A percentile compares a stretch with the other conserved stretches of the same genome.
These are phyloP conservation scores for Castanea sativa DNA, from an alignment of 306 rosid genomes.

Conservation along the genomic window DNA sequence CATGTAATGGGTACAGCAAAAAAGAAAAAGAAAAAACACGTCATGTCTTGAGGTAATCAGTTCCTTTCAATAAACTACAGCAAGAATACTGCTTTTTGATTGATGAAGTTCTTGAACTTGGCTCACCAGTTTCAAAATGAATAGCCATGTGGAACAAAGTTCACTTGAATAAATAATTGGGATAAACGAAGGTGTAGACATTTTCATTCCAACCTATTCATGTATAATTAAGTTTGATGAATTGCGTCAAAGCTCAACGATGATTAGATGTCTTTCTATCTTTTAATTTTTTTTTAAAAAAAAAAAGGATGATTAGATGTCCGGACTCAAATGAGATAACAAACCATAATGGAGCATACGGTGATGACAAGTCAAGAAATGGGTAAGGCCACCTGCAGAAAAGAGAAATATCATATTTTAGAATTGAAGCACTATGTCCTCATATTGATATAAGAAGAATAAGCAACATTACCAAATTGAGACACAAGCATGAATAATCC, in stretches of 20 bases:
- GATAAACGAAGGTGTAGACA: background rate
- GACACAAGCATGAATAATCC: slow-evolving; percentile 57
- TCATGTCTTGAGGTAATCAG: background rate
- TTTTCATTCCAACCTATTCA: background rate
- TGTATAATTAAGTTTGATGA: too few relatives aligned
- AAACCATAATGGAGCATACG: slow-evolving; percentile 70
- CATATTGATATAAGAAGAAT: background rate
- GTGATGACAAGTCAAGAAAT: slow-evolving; percentile 73
- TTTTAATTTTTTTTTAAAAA: too few relatives aligned
- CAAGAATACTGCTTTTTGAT: background rate
- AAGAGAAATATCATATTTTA: slow-evolving; percentile 14
- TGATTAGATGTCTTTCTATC: background rate
- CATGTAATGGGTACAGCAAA: background rate
- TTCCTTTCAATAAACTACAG: background rate
- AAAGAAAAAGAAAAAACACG: background rate
- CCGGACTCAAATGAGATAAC: slow-evolving; percentile 12
- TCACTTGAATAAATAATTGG: background rate
- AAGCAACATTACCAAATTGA: slow-evolving; percentile 47
- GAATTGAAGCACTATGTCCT: background rate
- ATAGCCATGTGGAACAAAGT: background rate
- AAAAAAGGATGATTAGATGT: background rate
- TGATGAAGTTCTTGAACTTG: background rate
- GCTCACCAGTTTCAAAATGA: background rate
- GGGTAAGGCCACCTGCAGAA: slow-evolving; percentile 86
- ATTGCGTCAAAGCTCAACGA: slow-evolving; percentile 1